Evolutionary conservation across 495 filamentous ascomycete genomes (phyloP).

Genomic region (Aspergillus ellipticus): DNA sequence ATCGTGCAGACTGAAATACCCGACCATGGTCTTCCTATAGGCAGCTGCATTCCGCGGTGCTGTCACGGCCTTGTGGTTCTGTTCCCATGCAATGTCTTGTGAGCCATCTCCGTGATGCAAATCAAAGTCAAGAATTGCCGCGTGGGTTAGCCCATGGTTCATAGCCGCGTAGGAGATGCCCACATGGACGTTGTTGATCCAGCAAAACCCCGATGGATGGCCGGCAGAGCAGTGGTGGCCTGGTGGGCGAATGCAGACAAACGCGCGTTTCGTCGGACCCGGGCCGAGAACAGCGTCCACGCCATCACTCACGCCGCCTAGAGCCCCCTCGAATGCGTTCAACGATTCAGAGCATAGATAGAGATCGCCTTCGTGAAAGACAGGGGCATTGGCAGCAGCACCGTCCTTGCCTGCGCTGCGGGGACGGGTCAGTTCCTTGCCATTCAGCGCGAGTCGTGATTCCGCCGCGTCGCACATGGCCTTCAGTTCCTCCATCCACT

Average conservation of each 20-base stretch:
- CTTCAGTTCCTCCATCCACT: slow-evolving; percentile 91
- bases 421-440: slow-evolving; percentile 71
- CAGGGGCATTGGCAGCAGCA: slow-evolving; percentile 35
- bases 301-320: slow-evolving; percentile 87
- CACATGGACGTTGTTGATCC: slow-evolving; percentile 97
- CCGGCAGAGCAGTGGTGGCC: slow-evolving; percentile 91
- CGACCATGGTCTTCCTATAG: slow-evolving; percentile 80
- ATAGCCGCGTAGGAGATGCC: slow-evolving; percentile 86
- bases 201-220: slow-evolving; percentile 92
- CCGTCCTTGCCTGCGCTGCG: slow-evolving; percentile 41
- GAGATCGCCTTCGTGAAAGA: slow-evolving; percentile 78
- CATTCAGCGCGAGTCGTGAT: slow-evolving; percentile 62
- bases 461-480: slow-evolving; percentile 77
- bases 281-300: slow-evolving; percentile 80
- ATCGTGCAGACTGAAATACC: slow-evolving; percentile 94
- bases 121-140: slow-evolving; percentile 95
- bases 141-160: slow-evolving; percentile 82
- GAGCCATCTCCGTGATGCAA: slow-evolving; percentile 96
- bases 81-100: slow-evolving; percentile 85
- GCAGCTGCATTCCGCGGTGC: slow-evolving; percentile 61
- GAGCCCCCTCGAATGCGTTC: slow-evolving; percentile 80
- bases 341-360: slow-evolving; percentile 84
- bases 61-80: slow-evolving; percentile 60
- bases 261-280: slow-evolving; percentile 58
- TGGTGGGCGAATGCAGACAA: slow-evolving; percentile 79